Base-by-base conservation (phyloP, 2,329 filamentous ascomycete genomes). In the Proliferodiscus dingleyae region DNA sequence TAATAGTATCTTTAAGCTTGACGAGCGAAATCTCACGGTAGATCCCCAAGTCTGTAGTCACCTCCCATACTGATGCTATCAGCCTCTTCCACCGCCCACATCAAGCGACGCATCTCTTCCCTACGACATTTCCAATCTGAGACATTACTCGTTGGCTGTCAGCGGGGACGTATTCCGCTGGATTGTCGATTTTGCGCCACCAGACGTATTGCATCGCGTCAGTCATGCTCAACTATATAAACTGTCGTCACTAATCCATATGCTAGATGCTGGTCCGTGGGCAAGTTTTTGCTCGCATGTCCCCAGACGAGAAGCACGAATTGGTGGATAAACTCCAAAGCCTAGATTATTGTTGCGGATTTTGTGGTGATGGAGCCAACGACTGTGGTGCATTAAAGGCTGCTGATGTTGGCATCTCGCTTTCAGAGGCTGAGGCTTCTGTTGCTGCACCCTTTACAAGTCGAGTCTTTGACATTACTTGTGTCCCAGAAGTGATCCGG, bases 391-490 rank as follows among this genome's bases (percentile, higher is more conserved):
- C 93, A 5, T 72, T 98, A 52, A 98, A 97, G 68, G 93, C 93
- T 24, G 93, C 93, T 42, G 93, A 98, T 65, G 93, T 98, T 23
- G 93, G 93, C 22, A 96, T 98, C 37, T 97, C 91, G 0, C 77
- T 98, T 1, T 97, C 91, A 0, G 93, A 98, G 67, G 93, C 94
- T 5, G 93, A 98, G 69, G 93, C 94, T 18, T 96, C 89, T 1
- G 93, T 98, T 22, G 93, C 93, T n/a, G 93, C 94, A 1, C 93
- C 94, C 0, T 98, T 98, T 59, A 98, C 93, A 0, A 95, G 89
- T 45, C 82, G 90, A 28, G 76, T 96, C 15, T 98, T 98, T 63
- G 93, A 98, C 64, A 97, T 98, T 59, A 87, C 87, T 10, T 98
- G 93, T 64, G 91, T 98, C 4, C 85, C 91, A 6, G 84, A 91